Base-by-base conservation (phyloP, 1,284 basidiomycete species). In the Boletellus deceptivus region DNA sequence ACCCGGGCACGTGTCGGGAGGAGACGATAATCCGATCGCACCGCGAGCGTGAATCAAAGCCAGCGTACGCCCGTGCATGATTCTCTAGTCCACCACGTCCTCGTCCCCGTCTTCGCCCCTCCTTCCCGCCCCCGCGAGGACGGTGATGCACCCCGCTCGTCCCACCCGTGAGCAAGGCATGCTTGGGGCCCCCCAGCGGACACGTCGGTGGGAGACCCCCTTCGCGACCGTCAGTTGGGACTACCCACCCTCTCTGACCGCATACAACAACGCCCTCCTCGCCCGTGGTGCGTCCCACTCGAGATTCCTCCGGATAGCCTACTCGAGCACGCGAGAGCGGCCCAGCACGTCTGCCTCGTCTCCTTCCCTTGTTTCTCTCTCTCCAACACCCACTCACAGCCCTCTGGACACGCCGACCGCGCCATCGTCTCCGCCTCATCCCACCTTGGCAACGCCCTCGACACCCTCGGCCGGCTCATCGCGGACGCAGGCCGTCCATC, bases 1-100 rank as follows among this genome's bases (percentile, higher is more conserved):
- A 8, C 29, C 9, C 29, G 36, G 36, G 44, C 61, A 61, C 58
- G 59, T 61, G 60, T 56, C 10, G 18, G 11, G 29, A 31, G 29
- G 29, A 29, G n/a, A 29, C 50, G 60, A 62, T 62, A 66, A 64
- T 64, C 60, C 60, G 64, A 64, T 64, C 58, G 48, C 62, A 50
- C 46, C 38, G 11, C 29, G 29, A 31, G 22, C 36, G 59, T 48
- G 60, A 62, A 58, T 63, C 58, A 37, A 48, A 36, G 44, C 36
- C 27, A 29, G 27, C 27, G 27, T 31, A 13, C 27, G 27, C 27
- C 43, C 46, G 41, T 24, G 55, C 25, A 57, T 54, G 53, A 18
- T 17, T 35, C 16, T 20, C 29, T 34, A 22, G 7, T 20, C 11
- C 13, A 11, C 29, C 29, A 31, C 4, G 11, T 25, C 17, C 17